Base-by-base conservation (phyloP, 495 filamentous ascomycete genomes). In the Thermochaetoides thermophila region DNA sequence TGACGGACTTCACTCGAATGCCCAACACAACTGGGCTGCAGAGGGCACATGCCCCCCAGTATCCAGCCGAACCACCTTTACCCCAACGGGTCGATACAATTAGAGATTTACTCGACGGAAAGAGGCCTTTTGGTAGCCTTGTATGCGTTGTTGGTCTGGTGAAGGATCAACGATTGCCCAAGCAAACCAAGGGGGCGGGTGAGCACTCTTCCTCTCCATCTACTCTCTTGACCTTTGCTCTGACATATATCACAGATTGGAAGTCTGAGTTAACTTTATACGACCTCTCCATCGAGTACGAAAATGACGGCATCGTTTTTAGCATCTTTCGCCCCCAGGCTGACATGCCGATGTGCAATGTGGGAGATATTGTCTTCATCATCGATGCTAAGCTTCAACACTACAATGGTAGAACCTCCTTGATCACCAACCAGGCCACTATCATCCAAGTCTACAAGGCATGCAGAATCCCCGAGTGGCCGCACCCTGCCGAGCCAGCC, bases 61-160 rank as follows among this genome's bases (percentile, higher is more conserved):
- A n/a, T 31, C 29, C n/a, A 3, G 13, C n/a, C 7, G 40, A 43
- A 7, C 31, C 36, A 5, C 6, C 26, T 4, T 46, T 58, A 17
- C 61, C 61, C n/a, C 17, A 44, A 1, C 34, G 46, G 9, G 58
- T 55, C 36, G 38, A 28, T 7, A 32, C 17, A 8, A 44, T 67
- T 17, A 30, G 32, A 7, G 45, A 53, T 20, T 44, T 61, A 23
- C 35, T 55, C 10, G 51, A 60, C 2, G 42, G 42, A 31, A 32
- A 35, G 29, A 19, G 29, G 3, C 31, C 16, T 1, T 10, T 35
- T 3, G 56, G 57, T 4, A 34, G 12, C 2, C 37, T 70, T 3
- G 49, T 66, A n/a, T 59, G 46, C 39, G 56, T 70, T 20, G 53
- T 70, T 17, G 68, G 68, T 17, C 28, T 70, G 14, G 54, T 69